Base-by-base conservation (phyloP, 176 grass and related monocot genomes). In the Bromus sterilis region DNA sequence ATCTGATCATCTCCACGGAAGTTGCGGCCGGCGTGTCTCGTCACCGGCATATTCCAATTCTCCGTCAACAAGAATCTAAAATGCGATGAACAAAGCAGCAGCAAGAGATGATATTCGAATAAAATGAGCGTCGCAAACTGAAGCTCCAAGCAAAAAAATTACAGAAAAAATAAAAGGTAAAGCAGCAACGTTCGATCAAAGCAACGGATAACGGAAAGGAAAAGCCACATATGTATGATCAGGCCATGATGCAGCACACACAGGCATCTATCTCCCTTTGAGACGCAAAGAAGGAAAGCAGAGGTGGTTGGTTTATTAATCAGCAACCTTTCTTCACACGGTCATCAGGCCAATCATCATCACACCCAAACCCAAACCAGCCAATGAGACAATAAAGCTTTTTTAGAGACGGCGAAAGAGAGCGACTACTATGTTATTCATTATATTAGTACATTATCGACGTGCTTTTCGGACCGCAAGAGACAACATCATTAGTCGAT, bases 281-380 rank as follows among this genome's bases (percentile, higher is more conserved):
- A 34, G 33, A 34, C 33, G 33, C 33, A 36, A 36, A 36, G 35
- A 36, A 36, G 35, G 35, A 36, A 36, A 36, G 35, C 4, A 36
- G 35, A 4, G 35, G 7, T 36, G 7, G 7, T 36, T 36, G n/a
- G n/a, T n/a, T n/a, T n/a, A n/a, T n/a, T n/a, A 4, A 34, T 34
- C 33, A 34, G 33, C 33, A 34, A 34, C 33, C 33, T 34, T 34
- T 83, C 21, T n/a, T 34, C 4, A 1, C 36, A 32, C 35, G 37
- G 68, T 68, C n/a, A n/a, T n/a, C 58, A 66, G 26, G 71, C 73
- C 44, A 57, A 67, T 5, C 66, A 66, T 74, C 33, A 88, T 56
- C 66, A 31, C 60, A 48, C 42, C 10, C 29, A 18, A 16, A 79
- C 64, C 59, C 12, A 26, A 60, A 4, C 18, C 7, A 12, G 23